Percentiles rank a stretch among this genome's conserved stretches.
Evolutionary conservation across 2,329 filamentous ascomycete species (phyloP).

Genomic region (Didymella keratinophila): DNA sequence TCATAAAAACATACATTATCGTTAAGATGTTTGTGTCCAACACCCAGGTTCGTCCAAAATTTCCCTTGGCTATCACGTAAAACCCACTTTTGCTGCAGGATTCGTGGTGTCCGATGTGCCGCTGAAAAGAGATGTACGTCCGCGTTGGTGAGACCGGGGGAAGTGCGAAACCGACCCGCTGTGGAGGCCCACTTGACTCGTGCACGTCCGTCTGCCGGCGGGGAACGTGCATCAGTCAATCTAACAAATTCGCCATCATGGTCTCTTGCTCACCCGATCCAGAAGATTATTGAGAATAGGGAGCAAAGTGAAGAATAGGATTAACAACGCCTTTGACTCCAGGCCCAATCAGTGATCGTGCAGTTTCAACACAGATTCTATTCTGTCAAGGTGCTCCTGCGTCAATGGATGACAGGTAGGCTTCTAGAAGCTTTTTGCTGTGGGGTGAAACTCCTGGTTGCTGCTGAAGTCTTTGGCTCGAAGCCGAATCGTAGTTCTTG

Average conservation of each 20-base stretch:
- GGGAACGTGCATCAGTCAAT: background rate
- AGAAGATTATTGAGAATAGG: background rate
- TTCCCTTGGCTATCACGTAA: background rate
- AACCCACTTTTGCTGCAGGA: too few species aligned
- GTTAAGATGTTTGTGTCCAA: background rate
- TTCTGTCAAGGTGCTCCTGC: background rate
- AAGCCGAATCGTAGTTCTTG: background rate
- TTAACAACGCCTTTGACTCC: background rate
- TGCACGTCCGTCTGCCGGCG: background rate
- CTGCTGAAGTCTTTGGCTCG: background rate
- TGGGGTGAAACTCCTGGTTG: background rate
- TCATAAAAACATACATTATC: background rate
- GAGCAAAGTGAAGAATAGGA: background rate
- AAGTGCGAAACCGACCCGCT: background rate
- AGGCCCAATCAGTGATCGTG: background rate
- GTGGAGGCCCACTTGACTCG: constrained; percentile 12
- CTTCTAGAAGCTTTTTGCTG: constrained; percentile 9
- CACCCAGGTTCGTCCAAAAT: background rate
- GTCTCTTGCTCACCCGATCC: background rate
- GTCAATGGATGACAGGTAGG: background rate
- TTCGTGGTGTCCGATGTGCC: constrained; percentile 1
- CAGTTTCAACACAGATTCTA: background rate
- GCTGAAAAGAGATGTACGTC: constrained; percentile 9
- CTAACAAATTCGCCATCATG: constrained; percentile 5
- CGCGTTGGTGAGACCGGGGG: constrained; percentile 8